A percentile compares a stretch with the other conserved stretches of the same genome.
Evolutionary conservation across 108 stramenopile genomes (phyloP).

Genomic region (Skeletonema marinoi): DNA sequence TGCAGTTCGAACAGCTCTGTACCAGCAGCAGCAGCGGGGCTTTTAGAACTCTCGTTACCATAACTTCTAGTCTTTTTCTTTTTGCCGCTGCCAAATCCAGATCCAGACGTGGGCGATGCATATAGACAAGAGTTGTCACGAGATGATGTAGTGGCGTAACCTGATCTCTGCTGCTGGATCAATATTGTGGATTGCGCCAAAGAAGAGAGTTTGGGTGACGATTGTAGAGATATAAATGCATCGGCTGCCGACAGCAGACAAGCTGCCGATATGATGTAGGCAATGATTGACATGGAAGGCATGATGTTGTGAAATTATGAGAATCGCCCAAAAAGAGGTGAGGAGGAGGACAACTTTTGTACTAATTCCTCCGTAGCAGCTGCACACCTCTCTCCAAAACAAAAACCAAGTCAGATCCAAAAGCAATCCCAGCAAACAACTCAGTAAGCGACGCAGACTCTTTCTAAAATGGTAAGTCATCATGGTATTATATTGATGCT

Average conservation of each 20-base stretch:
- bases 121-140: neutral
- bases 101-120: conserved; percentile 7
- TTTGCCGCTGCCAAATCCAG: conserved; percentile 29
- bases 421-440: neutral
- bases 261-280: neutral
- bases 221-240: neutral
- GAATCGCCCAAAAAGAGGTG: too few relatives aligned
- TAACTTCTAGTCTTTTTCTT: conserved; percentile 10
- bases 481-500: neutral
- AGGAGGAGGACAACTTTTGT: too few relatives aligned
- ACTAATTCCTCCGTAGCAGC: too few relatives aligned
- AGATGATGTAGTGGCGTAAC: neutral
- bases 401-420: too few relatives aligned
- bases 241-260: neutral
- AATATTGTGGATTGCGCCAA: neutral
- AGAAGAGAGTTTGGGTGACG: neutral
- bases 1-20: conserved; percentile 67
- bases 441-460: neutral
- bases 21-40: conserved; percentile 4
- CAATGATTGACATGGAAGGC: neutral
- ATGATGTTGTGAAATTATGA: neutral
- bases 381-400: too few relatives aligned
- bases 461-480: neutral
- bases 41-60: neutral
- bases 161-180: neutral